Conservation (phyloP, 2,329 filamentous ascomycete species). For the Chalaropsis thielavioides region DNA sequence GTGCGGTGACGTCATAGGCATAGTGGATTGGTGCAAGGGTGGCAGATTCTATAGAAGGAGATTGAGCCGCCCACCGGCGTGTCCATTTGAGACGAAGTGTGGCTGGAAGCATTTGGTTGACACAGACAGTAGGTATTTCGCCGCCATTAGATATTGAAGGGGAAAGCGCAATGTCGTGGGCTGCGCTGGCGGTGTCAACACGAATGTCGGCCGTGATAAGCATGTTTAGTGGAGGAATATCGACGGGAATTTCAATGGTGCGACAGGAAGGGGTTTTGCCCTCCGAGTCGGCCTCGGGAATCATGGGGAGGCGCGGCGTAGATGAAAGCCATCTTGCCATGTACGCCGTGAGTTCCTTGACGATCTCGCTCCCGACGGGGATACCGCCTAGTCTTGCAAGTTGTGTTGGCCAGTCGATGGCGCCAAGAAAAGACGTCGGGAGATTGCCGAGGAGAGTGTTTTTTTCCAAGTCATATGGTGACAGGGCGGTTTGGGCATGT, state of each 20-base stretch:
- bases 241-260: slow-evolving; percentile 75
- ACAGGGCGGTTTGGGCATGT: slow-evolving; percentile 32
- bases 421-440: slow-evolving; percentile 20
- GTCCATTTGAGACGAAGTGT: slow-evolving; percentile 50
- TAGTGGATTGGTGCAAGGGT: slow-evolving; percentile 36
- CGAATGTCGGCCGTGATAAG: slow-evolving; percentile 64
- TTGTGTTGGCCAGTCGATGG: slow-evolving; percentile 15
- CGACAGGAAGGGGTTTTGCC: background rate
- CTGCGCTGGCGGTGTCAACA: slow-evolving; percentile 27
- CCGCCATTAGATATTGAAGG: background rate
- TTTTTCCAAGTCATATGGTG: slow-evolving; percentile 40
- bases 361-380: background rate
- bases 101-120: slow-evolving; percentile 52
- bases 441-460: slow-evolving; percentile 34
- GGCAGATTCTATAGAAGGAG: slow-evolving; percentile 21
- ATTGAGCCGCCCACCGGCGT: slow-evolving; percentile 43
- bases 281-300: background rate
- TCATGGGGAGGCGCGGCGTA: slow-evolving; percentile 16
- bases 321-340: slow-evolving; percentile 28
- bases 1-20: slow-evolving; percentile 65
- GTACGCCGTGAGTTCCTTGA: slow-evolving; percentile 22
- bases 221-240: slow-evolving; percentile 69
- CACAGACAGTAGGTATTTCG: slow-evolving; percentile 32
- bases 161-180: slow-evolving; percentile 21
- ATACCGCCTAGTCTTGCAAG: slow-evolving; percentile 8